These are phyloP conservation scores for Dendrobium nobile DNA, from an alignment of 106 monocot genomes.

Conservation along the genomic window DNA sequence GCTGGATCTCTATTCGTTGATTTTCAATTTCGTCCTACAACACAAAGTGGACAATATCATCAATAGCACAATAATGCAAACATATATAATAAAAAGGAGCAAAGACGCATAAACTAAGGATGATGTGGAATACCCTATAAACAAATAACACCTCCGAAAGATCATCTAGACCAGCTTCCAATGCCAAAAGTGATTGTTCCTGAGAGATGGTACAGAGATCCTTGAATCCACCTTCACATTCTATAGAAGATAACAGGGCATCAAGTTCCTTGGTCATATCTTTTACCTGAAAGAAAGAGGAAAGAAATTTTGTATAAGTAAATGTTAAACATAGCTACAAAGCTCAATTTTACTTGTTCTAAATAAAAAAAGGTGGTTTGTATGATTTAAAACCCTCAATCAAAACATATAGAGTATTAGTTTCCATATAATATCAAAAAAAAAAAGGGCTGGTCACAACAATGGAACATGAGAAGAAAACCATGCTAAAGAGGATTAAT, in stretches of 20 bases:
- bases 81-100: not conserved
- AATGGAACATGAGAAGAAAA: not conserved
- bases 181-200: constrained; percentile 38
- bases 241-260: constrained; percentile 54
- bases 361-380: not conserved
- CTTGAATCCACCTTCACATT: constrained; percentile 60
- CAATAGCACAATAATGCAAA: constrained; percentile 4
- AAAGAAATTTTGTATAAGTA: not conserved
- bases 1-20: constrained; percentile 52
- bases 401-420: not conserved
- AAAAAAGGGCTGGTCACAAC: not conserved
- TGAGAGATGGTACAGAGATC: constrained; percentile 57
- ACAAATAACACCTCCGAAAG: constrained; percentile 31
- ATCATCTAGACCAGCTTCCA: constrained; percentile 55
- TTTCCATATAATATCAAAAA: no score
- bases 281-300: constrained; percentile 41
- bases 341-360: not conserved
- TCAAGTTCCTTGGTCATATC: constrained; percentile 79
- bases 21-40: constrained; percentile 47
- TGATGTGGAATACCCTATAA: constrained; percentile 41
- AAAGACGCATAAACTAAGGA: not conserved
- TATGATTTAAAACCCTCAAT: not conserved
- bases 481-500: not conserved
- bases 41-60: not conserved
- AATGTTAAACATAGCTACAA: not conserved